Conservation (phyloP, 2,329 filamentous ascomycete genomes). For the Hyphodiscus sp. region DNA sequence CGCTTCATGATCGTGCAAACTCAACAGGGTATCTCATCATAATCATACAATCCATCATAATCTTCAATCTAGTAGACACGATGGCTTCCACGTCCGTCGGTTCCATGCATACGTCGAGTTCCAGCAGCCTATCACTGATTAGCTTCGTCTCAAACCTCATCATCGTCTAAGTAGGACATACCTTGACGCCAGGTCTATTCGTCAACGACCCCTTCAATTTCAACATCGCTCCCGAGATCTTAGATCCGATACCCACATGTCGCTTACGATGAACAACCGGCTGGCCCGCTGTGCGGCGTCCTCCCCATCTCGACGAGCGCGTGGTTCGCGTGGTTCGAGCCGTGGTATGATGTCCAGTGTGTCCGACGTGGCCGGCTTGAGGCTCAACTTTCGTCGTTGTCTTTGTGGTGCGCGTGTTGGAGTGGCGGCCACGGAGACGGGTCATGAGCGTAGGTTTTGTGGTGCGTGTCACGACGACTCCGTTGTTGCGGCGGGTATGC, state of each 20-base stretch:
- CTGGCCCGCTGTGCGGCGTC: conserved; percentile 29
- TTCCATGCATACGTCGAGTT: conserved; percentile 67
- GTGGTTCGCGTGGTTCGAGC: conserved; percentile 6
- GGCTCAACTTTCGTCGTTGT: conserved; percentile 24
- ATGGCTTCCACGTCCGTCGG: conserved; percentile 57
- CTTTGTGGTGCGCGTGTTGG: conserved; percentile 27
- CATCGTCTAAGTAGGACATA: conserved; percentile 30
- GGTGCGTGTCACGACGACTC: conserved; percentile 30
- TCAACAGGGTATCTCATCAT: conserved; percentile 9
- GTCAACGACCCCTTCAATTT: conserved; percentile 67
- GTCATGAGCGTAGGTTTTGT: conserved; percentile 47
- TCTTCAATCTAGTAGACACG: conserved; percentile 18
- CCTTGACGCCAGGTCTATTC: conserved; percentile 64
- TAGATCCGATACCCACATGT: conserved; percentile 65
- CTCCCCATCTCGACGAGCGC: conserved; percentile 18
- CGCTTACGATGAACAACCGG: conserved; percentile 58
- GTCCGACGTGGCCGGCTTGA: neutral
- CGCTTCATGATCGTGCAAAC: neutral
- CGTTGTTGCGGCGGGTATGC: conserved; percentile 30
- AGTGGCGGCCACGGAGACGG: conserved; percentile 40
- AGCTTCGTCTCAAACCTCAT: neutral
- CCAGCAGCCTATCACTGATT: conserved; percentile 55
- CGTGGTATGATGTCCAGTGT: conserved; percentile 23
- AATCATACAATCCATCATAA: conserved; percentile 3
- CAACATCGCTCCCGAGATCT: conserved; percentile 69